Evolutionary conservation across 306 rosid genomes (phyloP), one percentile per base, ranked within the genome.

Genomic region (Trichosanthes truncata): DNA sequence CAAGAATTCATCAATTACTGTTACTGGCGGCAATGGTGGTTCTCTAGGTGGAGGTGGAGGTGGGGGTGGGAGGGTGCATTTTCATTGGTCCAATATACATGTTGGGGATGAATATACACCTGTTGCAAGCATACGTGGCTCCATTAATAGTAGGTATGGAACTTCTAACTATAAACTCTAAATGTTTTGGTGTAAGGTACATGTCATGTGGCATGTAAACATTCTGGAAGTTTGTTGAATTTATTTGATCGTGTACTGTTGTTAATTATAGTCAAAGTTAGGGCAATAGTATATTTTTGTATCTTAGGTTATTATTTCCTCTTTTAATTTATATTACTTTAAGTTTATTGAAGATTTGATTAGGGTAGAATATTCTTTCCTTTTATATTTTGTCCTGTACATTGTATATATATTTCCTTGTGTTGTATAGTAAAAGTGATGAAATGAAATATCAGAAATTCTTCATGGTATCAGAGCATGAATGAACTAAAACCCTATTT

Each of bases 41-140:
- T 83, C 90, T 23, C 87, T 83, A 77, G 98, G 98, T 60, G 98
- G 97, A 7, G 98, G 98, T 7, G 98, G 98, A 2, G 98, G 98
- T 63, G 98, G 98, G 61, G 98, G 98, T 80, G 98, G 98, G 85
- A 87, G 98, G 89, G 85, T 92, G 86, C 98, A 95, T 90, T 95
- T 95, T 85, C 97, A 95, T 80, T 95, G 98, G 98, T 91, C 97
- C 55, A 90, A 85, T 68, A 90, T 95, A 83, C 93, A 92, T 78
- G 76, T 56, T 36, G 93, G 88, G 41, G 96, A 92, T 53, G 93
- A 95, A 53, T 95, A 95, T 86, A 84, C 85, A 79, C 96, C 98
- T 56, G 89, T 95, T 85, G 98, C 98, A 36, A 92, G 87, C 76
- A 80, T 95, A 79, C 82, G 78, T 76, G 98, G 98, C 82, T 84